phyloP scores from a whole-genome alignment of 73 alveolate species.

The Paramecium biaurelia region DNA sequence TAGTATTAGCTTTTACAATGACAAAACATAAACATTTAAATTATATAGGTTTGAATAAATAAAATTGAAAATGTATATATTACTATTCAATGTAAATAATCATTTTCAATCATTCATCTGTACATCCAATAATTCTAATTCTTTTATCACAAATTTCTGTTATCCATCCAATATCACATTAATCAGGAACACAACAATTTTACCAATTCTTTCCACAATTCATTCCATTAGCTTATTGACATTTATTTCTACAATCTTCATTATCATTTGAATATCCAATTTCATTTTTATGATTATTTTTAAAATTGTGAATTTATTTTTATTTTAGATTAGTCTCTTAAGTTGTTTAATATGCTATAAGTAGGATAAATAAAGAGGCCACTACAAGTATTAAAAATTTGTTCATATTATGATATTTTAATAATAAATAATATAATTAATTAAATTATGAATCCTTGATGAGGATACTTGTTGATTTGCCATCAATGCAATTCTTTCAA shows the following conservation, averaged over 20 bases:
- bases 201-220: slow-evolving; percentile 40
- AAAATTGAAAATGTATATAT: neutral
- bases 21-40: neutral
- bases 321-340: neutral
- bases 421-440: slow-evolving; percentile 17
- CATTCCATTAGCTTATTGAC: neutral
- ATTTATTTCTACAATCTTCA: neutral
- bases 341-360: neutral
- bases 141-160: neutral
- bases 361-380: neutral
- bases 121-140: neutral
- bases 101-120: neutral
- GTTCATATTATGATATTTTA: neutral
- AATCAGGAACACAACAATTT: neutral
- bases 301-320: neutral
- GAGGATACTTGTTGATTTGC: neutral
- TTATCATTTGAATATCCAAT: neutral
- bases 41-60: neutral
- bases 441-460: neutral
- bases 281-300: neutral
- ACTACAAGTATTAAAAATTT: neutral
- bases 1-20: neutral
- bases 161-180: neutral
- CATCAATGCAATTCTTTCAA: slow-evolving; percentile 11
- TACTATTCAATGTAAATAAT: neutral